Base-by-base conservation (phyloP, 192 early-diverging fungal species). In the Diversispora epigaea region DNA sequence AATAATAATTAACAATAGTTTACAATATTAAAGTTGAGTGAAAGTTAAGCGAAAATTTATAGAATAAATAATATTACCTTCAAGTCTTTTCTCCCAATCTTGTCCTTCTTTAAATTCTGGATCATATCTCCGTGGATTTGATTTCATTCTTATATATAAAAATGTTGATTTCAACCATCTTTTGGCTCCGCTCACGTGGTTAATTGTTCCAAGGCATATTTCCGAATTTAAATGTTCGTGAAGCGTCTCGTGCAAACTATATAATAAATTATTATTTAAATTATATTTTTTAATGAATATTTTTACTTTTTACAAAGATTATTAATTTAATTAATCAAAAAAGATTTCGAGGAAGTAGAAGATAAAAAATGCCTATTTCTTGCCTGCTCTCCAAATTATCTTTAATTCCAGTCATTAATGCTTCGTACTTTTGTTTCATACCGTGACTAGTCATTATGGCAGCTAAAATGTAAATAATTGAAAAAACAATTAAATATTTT, bases 201-300 rank as follows among this genome's bases (percentile, higher is more conserved):
- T 25, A 54, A 93, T 87, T 9, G 88, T 85, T 11, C 86, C 87
- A 8, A 91, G 69, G 21, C 82, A 86, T 44, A 91, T 85, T 73
- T 92, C 91, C 15, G 92, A 86, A 83, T 92, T 89, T n/a, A 93
- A 74, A 81, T 93, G 89, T 75, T 93, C 92, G 62, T 87, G 87
- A 58, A 93, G 73, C 58, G 80, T 84, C 50, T 79, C 49, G 70
- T 84, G 78, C 17, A 84, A 73, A 54, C 82, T 83, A 54, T 14
- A 32, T 32, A 32, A 32, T 32, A 32, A n/a, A 32, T 32, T 32
- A 32, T n/a, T 32, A 32, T 32, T 32, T 32, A 32, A 32, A 32
- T 32, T 32, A 32, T 32, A 32, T 32, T 32, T 32, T 32, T 32
- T 2, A 32, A 32, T 32, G 25, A 32, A 32, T 32, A 32, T 32